Conservation (phyloP, 1,284 basidiomycete genomes). For the Neolentinus lepideus region DNA sequence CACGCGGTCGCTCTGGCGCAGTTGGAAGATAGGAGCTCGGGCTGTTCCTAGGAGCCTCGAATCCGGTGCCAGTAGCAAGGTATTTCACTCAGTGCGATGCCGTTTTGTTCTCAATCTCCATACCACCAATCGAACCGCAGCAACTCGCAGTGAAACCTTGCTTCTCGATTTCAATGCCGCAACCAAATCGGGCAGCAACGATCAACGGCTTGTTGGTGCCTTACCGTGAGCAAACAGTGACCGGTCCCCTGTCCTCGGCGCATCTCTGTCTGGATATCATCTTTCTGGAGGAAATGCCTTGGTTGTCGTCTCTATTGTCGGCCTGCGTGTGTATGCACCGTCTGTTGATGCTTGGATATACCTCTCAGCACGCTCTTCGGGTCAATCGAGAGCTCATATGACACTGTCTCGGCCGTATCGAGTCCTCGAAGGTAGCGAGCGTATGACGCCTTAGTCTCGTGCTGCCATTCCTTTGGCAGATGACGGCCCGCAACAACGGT, state of each 20-base stretch:
- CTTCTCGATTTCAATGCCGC: background rate
- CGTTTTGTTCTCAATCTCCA: too few relatives aligned
- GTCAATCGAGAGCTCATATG: background rate
- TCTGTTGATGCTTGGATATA: background rate
- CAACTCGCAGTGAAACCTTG: too few relatives aligned
- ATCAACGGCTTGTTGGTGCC: background rate
- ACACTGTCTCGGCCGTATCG: background rate
- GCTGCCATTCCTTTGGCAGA: background rate
- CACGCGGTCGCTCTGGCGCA: too few relatives aligned
- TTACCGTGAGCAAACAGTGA: background rate
- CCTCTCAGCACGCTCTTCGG: background rate
- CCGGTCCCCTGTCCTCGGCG: background rate
- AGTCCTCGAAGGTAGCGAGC: background rate
- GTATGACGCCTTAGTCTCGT: background rate
- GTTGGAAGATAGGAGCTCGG: too few relatives aligned
- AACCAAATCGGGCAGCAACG: background rate
- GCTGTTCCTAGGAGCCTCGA: too few relatives aligned
- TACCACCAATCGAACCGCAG: too few relatives aligned
- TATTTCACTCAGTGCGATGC: too few relatives aligned
- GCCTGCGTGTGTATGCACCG: background rate
- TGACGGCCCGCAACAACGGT: background rate
- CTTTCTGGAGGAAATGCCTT: background rate
- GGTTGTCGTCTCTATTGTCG: background rate
- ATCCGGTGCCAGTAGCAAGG: too few relatives aligned
- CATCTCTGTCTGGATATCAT: background rate